phyloP scores from a whole-genome alignment of 1,139 yeast species.

The Suhomyces chickasaworum region DNA sequence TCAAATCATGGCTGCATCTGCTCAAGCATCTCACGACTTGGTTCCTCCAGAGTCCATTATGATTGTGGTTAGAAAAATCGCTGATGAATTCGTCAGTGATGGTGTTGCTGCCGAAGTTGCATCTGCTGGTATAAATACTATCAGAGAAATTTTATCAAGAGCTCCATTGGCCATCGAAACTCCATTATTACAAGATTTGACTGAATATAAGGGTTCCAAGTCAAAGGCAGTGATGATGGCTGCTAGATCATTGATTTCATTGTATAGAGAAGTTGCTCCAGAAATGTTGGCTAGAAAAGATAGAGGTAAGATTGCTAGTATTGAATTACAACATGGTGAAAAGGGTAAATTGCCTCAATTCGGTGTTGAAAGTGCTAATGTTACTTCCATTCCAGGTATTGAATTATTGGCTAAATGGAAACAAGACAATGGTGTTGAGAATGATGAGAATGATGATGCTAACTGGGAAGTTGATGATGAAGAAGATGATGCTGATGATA shows the following conservation, averaged over 20 bases:
- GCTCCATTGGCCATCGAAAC: conserved; percentile 93
- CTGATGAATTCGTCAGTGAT: conserved; percentile 96
- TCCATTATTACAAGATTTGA: conserved; percentile 81
- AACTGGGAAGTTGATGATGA: conserved; percentile 47
- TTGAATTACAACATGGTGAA: conserved; percentile 66
- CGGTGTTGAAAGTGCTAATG: conserved; percentile 67
- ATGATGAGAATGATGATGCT: conserved; percentile 37
- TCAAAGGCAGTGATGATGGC: conserved; percentile 94
- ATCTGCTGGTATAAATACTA: conserved; percentile 94
- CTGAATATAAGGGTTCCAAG: conserved; percentile 89
- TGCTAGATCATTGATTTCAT: conserved; percentile 81
- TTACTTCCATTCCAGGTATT: conserved; percentile 81
- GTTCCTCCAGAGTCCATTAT: conserved; percentile 92
- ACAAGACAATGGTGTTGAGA: conserved; percentile 60
- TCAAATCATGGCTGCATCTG: conserved; percentile 93
- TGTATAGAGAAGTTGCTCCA: conserved; percentile 94
- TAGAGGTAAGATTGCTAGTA: conserved; percentile 87
- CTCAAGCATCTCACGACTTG: conserved; percentile 94
- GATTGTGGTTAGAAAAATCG: conserved; percentile 83
- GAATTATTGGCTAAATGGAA: conserved; percentile 91
- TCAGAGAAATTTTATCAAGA: conserved; percentile 87
- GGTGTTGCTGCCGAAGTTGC: conserved; percentile 99
- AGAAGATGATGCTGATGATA: conserved; percentile 50
- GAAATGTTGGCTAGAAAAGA: conserved; percentile 89
- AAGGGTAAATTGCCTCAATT: conserved; percentile 53